Evolutionary conservation across 495 filamentous ascomycete genomes (phyloP).

Genomic region (Podospora anserina): DNA sequence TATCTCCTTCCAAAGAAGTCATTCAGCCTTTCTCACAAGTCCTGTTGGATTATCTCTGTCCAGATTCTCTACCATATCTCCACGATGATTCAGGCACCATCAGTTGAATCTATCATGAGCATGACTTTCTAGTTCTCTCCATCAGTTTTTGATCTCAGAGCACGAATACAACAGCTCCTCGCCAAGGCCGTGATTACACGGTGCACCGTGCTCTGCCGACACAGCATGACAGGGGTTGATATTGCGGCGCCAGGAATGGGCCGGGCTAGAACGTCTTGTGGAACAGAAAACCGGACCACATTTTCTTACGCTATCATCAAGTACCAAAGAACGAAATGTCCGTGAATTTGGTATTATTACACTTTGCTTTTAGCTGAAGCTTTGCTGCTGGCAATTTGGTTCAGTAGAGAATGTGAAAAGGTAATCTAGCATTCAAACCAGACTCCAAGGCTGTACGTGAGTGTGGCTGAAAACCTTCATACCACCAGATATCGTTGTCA

Average conservation of each 20-base stretch:
- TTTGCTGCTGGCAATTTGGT: not conserved
- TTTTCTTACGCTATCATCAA: not conserved
- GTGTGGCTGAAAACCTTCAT: too few species aligned
- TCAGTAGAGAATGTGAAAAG: too few species aligned
- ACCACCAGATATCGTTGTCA: too few species aligned
- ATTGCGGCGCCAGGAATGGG: conserved; percentile 23
- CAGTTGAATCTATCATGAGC: too few species aligned
- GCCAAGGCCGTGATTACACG: not conserved
- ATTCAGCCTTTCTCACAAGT: too few species aligned
- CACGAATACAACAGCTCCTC: not conserved
- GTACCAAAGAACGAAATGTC: not conserved
- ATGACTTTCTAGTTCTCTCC: too few species aligned
- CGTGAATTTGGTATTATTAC: not conserved
- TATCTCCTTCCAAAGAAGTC: too few species aligned
- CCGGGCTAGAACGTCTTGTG: conserved; percentile 24
- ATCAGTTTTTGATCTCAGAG: not conserved
- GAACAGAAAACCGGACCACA: conserved; percentile 8
- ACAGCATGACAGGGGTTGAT: not conserved
- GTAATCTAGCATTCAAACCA: too few species aligned
- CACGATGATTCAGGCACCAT: too few species aligned
- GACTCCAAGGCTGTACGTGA: too few species aligned
- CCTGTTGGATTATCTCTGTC: too few species aligned
- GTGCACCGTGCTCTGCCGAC: not conserved
- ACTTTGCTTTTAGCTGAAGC: not conserved
- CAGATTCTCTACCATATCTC: too few species aligned